Percentiles rank a stretch among this genome's conserved stretches.
These are phyloP conservation scores for Clausena lansium DNA, from an alignment of 345 rosid genomes.

Conservation along the genomic window DNA sequence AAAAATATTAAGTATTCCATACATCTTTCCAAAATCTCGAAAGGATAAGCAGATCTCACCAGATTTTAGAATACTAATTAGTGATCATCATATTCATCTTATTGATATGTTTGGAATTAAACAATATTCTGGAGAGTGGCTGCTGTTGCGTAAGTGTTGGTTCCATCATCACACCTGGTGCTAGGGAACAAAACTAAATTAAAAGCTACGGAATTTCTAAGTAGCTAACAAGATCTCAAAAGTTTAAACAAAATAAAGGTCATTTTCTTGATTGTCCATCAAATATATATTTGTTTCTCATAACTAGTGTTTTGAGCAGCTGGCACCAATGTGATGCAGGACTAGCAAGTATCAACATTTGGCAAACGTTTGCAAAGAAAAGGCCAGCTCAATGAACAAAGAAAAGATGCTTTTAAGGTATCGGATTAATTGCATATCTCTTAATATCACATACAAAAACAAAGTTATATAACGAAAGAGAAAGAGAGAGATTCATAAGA, in stretches of 20 bases:
- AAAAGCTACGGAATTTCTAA: background rate
- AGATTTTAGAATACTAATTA: slow-evolving; percentile 11
- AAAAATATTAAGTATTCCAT: slow-evolving; percentile 9
- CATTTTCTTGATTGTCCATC: slow-evolving; percentile 32
- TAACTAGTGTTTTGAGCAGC: slow-evolving; percentile 26
- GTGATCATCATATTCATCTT: background rate
- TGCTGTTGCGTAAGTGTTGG: slow-evolving; percentile 4
- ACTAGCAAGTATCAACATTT: slow-evolving; percentile 31
- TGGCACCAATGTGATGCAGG: slow-evolving; percentile 33
- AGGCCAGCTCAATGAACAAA: slow-evolving; percentile 19
- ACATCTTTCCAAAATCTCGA: slow-evolving; percentile 24
- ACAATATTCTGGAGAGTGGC: slow-evolving; percentile 6
- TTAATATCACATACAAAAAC: slow-evolving; percentile 4
- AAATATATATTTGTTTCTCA: slow-evolving; percentile 10
- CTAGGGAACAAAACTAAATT: slow-evolving; percentile 8
- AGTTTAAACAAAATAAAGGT: slow-evolving; percentile 13
- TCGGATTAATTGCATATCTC: slow-evolving; percentile 19
- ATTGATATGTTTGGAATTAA: background rate
- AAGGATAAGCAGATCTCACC: slow-evolving; percentile 33
- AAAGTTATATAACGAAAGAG: background rate
- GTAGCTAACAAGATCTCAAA: background rate
- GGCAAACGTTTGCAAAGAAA: slow-evolving; percentile 30
- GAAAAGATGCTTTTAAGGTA: slow-evolving; percentile 31
- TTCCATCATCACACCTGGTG: slow-evolving; percentile 38
- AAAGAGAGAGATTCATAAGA: background rate